Conservation (phyloP, 2,329 filamentous ascomycete species). For the Aureobasidium sp. region DNA sequence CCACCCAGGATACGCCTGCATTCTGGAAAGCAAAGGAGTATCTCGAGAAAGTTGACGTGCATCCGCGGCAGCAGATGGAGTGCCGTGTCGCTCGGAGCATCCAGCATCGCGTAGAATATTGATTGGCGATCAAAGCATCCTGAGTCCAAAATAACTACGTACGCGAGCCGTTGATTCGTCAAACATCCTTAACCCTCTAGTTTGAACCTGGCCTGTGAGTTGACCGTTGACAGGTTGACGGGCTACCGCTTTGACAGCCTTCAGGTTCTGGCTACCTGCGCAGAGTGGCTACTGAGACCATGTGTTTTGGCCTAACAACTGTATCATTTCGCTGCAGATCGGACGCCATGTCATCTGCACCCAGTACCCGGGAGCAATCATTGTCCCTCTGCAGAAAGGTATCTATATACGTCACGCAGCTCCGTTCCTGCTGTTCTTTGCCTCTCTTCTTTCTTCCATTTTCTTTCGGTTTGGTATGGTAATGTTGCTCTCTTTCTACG, state of each 20-base stretch:
- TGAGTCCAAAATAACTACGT: conserved; percentile 11
- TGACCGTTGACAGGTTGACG: conserved; percentile 16
- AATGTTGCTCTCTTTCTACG: background rate
- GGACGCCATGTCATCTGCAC: conserved; percentile 14
- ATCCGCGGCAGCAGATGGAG: background rate
- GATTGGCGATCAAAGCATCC: conserved; percentile 8
- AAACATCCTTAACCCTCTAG: conserved; percentile 10
- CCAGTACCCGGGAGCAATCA: conserved; percentile 7
- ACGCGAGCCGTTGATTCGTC: conserved; percentile 15
- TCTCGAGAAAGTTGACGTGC: conserved; percentile 9
- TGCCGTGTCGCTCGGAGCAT: background rate
- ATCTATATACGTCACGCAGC: conserved; percentile 14
- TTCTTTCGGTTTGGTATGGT: background rate
- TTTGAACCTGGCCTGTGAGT: conserved; percentile 6
- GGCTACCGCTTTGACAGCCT: conserved; percentile 16
- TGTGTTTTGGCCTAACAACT: conserved; percentile 12
- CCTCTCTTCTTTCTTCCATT: background rate
- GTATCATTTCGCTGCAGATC: conserved; percentile 12
- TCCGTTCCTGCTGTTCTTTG: conserved; percentile 7
- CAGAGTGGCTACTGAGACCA: conserved; percentile 14
- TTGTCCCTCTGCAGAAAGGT: conserved; percentile 7
- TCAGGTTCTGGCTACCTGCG: conserved; percentile 15
- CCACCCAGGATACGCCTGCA: conserved; percentile 14
- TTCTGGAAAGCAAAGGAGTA: background rate
- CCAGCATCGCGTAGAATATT: conserved; percentile 1